phyloP scores from a whole-genome alignment of 1,284 basidiomycete genomes.

The Grifola frondosa region DNA sequence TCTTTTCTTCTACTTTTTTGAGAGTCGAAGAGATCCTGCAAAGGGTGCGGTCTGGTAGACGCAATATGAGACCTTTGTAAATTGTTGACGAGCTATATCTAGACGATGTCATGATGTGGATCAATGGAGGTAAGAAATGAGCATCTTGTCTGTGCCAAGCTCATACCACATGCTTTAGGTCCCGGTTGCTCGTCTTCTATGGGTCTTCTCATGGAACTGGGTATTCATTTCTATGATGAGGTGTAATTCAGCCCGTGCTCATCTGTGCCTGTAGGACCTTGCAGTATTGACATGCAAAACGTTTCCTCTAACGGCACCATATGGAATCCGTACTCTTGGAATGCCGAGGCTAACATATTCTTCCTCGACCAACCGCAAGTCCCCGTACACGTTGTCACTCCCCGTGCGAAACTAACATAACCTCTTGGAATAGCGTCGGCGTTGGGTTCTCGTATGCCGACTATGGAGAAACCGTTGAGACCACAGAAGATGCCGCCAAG shows the following conservation, averaged over 20 bases:
- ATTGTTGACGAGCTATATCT: background rate
- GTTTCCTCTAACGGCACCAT: slow-evolving; percentile 48
- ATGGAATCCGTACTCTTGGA: slow-evolving; percentile 68
- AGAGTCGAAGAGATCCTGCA: slow-evolving; percentile 66
- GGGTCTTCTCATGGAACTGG: slow-evolving; percentile 56
- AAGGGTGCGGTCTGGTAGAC: slow-evolving; percentile 33
- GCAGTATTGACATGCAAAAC: slow-evolving; percentile 52
- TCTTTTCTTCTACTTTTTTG: slow-evolving; percentile 87
- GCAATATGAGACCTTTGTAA: background rate
- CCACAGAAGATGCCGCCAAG: slow-evolving; percentile 71
- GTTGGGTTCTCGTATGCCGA: slow-evolving; percentile 68
- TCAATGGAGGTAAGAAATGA: slow-evolving; percentile 53
- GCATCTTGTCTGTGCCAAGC: background rate
- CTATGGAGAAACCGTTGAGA: slow-evolving; percentile 54
- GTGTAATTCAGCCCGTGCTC: background rate
- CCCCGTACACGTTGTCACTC: background rate
- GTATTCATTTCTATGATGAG: slow-evolving; percentile 26
- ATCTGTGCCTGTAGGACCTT: slow-evolving; percentile 43
- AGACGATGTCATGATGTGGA: slow-evolving; percentile 74
- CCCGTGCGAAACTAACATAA: background rate
- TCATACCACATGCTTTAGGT: slow-evolving; percentile 34
- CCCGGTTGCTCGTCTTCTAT: slow-evolving; percentile 65
- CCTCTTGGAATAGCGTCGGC: slow-evolving; percentile 40
- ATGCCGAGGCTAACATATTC: slow-evolving; percentile 65
- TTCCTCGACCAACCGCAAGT: slow-evolving; percentile 67